Percentiles rank a stretch among this genome's conserved stretches.
Evolutionary conservation across 2,329 filamentous ascomycete species (phyloP).

Genomic region (Fusarium vanettenii): DNA sequence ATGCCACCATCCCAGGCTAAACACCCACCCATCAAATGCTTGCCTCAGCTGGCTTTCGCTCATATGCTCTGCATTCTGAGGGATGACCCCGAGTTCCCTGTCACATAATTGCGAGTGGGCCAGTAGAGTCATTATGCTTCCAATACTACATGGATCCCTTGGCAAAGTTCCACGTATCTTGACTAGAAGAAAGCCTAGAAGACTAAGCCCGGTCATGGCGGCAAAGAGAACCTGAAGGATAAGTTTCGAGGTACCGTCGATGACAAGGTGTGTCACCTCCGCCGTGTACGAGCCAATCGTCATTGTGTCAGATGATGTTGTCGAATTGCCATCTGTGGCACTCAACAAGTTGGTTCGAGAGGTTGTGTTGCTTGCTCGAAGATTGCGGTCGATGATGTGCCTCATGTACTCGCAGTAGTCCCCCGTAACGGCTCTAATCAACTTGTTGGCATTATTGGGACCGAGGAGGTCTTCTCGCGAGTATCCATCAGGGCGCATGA

Average conservation of each 20-base stretch:
- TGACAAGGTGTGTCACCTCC: background rate
- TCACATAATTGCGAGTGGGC: conserved; percentile 11
- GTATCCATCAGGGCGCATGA: background rate
- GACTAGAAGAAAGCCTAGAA: background rate
- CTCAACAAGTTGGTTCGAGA: background rate
- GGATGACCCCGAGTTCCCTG: background rate
- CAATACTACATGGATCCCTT: background rate
- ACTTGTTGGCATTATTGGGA: background rate
- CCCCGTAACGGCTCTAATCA: background rate
- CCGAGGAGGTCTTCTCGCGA: background rate
- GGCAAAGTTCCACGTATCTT: background rate
- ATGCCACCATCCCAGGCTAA: conserved; percentile 5
- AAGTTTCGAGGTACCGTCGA: background rate
- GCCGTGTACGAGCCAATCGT: background rate
- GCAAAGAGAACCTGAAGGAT: background rate
- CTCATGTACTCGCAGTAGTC: background rate
- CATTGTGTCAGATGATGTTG: background rate
- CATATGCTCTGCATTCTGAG: background rate
- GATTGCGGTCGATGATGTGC: background rate
- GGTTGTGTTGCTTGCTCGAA: background rate
- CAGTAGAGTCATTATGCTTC: conserved; percentile 8
- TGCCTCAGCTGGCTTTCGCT: background rate
- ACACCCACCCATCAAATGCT: background rate
- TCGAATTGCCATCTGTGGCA: background rate
- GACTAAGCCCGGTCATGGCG: background rate